phyloP scores from a whole-genome alignment of 495 filamentous ascomycete genomes.

The Eremomyces bilateralis region DNA sequence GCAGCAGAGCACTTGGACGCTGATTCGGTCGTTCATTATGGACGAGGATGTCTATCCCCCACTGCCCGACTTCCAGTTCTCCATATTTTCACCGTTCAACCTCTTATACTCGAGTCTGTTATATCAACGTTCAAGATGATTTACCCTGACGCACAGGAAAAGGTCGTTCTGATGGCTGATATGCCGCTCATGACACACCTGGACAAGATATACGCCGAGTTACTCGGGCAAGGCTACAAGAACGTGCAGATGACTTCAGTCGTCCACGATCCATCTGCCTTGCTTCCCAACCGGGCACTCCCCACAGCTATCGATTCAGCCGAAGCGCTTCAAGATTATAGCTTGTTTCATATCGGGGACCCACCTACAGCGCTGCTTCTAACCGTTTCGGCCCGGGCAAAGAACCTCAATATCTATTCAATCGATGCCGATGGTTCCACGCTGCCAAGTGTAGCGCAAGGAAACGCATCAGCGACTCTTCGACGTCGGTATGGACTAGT shows the following conservation, averaged over 20 bases:
- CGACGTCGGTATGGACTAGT: slow-evolving; percentile 74
- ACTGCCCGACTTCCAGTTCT: slow-evolving; percentile 76
- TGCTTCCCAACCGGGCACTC: slow-evolving; percentile 64
- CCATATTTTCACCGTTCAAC: slow-evolving; percentile 66
- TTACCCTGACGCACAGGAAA: slow-evolving; percentile 34
- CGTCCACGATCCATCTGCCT: slow-evolving; percentile 54
- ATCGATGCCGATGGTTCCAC: slow-evolving; percentile 22
- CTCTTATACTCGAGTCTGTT: slow-evolving; percentile 34
- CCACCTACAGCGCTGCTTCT: slow-evolving; percentile 72
- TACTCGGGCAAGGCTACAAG: slow-evolving; percentile 41
- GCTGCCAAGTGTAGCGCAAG: too few relatives aligned
- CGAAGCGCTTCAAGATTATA: slow-evolving; percentile 39
- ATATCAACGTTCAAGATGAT: slow-evolving; percentile 41
- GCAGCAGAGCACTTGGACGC: slow-evolving; percentile 87
- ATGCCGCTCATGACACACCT: slow-evolving; percentile 65
- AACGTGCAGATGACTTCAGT: slow-evolving; percentile 47
- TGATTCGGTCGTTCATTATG: slow-evolving; percentile 87
- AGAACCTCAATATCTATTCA: slow-evolving; percentile 55
- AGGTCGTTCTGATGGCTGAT: slow-evolving; percentile 71
- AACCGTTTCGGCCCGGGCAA: slow-evolving; percentile 65
- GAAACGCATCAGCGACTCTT: slow-evolving; percentile 27
- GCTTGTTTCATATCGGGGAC: slow-evolving; percentile 73
- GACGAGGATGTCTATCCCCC: slow-evolving; percentile 75
- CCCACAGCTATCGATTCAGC: slow-evolving; percentile 27
- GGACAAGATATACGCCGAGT: slow-evolving; percentile 22